These are phyloP conservation scores for Penstemon davidsonii DNA, from an alignment of 257 asterid genomes.

Conservation along the genomic window DNA sequence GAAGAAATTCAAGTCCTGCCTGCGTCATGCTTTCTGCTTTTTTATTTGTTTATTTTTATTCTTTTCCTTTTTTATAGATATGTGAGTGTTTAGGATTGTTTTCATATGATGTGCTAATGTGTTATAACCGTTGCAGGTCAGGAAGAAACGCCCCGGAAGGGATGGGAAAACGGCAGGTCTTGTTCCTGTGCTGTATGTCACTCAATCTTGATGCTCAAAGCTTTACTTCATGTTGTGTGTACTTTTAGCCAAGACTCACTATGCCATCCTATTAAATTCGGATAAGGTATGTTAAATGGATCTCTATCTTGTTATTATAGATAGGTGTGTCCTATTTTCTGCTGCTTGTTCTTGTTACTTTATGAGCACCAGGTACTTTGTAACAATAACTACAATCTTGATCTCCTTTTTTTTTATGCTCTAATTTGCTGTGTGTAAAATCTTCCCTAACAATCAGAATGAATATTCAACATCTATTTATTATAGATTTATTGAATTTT, in stretches of 20 bases:
- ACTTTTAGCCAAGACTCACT: not conserved
- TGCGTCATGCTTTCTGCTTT: no score
- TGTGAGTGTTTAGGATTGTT: not conserved
- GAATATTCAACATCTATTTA: no score
- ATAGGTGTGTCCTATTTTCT: not conserved
- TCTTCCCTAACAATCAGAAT: no score
- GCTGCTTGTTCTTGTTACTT: constrained; percentile 19
- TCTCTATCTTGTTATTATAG: not conserved
- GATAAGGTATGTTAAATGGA: not conserved
- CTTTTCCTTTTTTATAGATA: not conserved
- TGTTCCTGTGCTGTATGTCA: constrained; percentile 95
- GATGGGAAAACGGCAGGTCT: constrained; percentile 98
- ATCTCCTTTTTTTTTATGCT: not conserved
- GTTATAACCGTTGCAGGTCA: constrained; percentile 59
- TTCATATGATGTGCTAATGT: constrained; percentile 20
- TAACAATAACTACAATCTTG: constrained; percentile 8
- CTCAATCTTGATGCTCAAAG: constrained; percentile 51
- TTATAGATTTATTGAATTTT: no score
- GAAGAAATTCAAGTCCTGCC: no score
- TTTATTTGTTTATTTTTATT: not conserved
- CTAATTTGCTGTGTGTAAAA: no score
- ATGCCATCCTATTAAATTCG: not conserved
- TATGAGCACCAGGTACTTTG: not conserved
- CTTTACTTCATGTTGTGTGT: not conserved
- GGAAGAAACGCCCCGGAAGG: constrained; percentile 92